phyloP scores from a whole-genome alignment of 768 basidiomycete genomes.

The Mycena belliarum region DNA sequence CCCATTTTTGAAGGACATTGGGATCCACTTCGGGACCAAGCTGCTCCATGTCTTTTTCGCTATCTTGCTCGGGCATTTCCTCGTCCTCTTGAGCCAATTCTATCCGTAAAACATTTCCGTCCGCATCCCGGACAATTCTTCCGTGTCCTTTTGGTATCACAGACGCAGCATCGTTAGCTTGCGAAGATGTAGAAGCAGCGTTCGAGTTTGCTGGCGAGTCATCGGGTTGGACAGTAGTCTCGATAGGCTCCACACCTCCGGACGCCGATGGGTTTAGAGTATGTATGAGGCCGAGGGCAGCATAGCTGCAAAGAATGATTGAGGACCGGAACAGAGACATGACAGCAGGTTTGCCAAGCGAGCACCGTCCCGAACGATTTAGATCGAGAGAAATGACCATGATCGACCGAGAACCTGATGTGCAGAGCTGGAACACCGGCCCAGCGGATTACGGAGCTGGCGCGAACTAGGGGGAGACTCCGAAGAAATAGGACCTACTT shows the following conservation, averaged over 20 bases:
- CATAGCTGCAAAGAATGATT: conserved; percentile 53
- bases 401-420: conserved; percentile 24
- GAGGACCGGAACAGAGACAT: conserved; percentile 12
- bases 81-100: conserved; percentile 62
- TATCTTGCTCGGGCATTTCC: conserved; percentile 28
- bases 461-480: neutral
- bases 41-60: conserved; percentile 43
- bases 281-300: conserved; percentile 71
- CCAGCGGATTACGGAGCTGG: conserved; percentile 5
- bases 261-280: conserved; percentile 66
- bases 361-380: conserved; percentile 18
- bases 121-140: conserved; percentile 77
- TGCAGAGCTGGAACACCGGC: conserved; percentile 14
- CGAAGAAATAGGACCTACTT: conserved; percentile 59
- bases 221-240: conserved; percentile 20
- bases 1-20: conserved; percentile 40
- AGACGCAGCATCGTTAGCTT: conserved; percentile 20
- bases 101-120: conserved; percentile 73
- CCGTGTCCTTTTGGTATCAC: conserved; percentile 68
- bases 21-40: conserved; percentile 35
- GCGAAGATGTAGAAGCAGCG: conserved; percentile 12
- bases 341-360: conserved; percentile 11
- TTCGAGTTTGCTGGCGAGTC: conserved; percentile 18
- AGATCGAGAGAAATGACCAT: conserved; percentile 16
- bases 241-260: conserved; percentile 63